Conservation (phyloP, 2,329 filamentous ascomycete species). For the Rosellinia necatrix region DNA sequence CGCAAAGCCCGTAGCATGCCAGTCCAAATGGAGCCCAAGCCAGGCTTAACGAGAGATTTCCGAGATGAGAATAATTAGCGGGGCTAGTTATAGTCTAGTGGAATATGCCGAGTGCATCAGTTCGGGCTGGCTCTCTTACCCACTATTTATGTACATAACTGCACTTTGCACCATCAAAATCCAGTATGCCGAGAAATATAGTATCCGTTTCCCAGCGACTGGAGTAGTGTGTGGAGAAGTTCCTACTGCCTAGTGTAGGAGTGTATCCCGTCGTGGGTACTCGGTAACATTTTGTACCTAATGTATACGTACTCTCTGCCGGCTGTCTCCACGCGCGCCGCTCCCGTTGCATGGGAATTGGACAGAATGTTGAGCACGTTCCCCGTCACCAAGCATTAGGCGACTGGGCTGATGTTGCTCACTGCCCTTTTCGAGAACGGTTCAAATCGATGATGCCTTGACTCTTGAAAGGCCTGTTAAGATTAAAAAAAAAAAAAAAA, state of each 20-base stretch:
- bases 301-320: not conserved
- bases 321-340: conserved; percentile 20
- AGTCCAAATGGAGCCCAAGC: not conserved
- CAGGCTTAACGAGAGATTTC: conserved; percentile 1
- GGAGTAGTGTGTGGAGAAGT: no score
- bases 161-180: no score
- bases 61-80: conserved; percentile 6
- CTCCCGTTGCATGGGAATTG: conserved; percentile 16
- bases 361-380: conserved; percentile 9
- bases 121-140: no score
- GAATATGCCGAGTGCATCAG: no score
- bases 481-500: no score
- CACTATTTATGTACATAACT: no score
- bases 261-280: not conserved
- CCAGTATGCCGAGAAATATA: no score
- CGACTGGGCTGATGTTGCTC: conserved; percentile 15
- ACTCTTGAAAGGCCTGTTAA: no score
- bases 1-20: not conserved
- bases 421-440: conserved; percentile 3
- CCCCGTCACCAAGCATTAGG: conserved; percentile 3
- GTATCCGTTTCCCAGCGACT: no score
- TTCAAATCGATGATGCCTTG: conserved; percentile 5
- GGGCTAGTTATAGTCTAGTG: no score
- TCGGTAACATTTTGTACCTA: not conserved
- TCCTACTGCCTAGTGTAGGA: no score